Evolutionary conservation across 1,284 basidiomycete species (phyloP).

Genomic region (Microbotryum silenes-acaulis): DNA sequence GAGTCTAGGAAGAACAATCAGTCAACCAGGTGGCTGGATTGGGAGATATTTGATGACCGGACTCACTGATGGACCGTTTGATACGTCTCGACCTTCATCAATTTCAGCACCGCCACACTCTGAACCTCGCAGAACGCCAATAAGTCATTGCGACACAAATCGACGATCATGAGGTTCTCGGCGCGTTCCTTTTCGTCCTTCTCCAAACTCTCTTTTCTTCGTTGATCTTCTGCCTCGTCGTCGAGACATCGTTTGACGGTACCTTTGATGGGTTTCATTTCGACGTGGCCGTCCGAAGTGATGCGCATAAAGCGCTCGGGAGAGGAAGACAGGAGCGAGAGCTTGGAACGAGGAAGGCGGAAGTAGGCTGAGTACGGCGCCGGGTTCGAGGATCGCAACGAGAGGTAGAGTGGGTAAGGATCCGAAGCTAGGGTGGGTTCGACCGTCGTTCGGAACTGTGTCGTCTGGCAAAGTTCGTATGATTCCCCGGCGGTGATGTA

Average conservation of each 20-base stretch:
- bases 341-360: slow-evolving; percentile 56
- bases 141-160: slow-evolving; percentile 88
- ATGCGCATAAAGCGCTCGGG: slow-evolving; percentile 93
- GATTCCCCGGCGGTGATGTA: slow-evolving; percentile 77
- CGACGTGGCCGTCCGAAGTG: slow-evolving; percentile 57
- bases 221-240: slow-evolving; percentile 37
- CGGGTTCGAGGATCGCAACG: slow-evolving; percentile 68
- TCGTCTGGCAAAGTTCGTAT: slow-evolving; percentile 94
- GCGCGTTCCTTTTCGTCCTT: slow-evolving; percentile 86
- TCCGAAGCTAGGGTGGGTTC: slow-evolving; percentile 15
- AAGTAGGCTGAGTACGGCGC: slow-evolving; percentile 86
- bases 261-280: slow-evolving; percentile 94
- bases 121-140: slow-evolving; percentile 59
- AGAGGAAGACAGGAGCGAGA: slow-evolving; percentile 65
- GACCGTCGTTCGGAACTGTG: slow-evolving; percentile 48
- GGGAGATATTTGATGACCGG: neutral
- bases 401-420: slow-evolving; percentile 43
- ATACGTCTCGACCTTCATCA: slow-evolving; percentile 86
- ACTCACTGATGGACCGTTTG: slow-evolving; percentile 77
- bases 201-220: slow-evolving; percentile 48
- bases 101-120: slow-evolving; percentile 71
- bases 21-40: neutral
- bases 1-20: slow-evolving; percentile 43
- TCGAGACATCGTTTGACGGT: slow-evolving; percentile 44
- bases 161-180: slow-evolving; percentile 98